Evolutionary conservation across 306 rosid species (phyloP).

Genomic region (Sesbania bispinosa): DNA sequence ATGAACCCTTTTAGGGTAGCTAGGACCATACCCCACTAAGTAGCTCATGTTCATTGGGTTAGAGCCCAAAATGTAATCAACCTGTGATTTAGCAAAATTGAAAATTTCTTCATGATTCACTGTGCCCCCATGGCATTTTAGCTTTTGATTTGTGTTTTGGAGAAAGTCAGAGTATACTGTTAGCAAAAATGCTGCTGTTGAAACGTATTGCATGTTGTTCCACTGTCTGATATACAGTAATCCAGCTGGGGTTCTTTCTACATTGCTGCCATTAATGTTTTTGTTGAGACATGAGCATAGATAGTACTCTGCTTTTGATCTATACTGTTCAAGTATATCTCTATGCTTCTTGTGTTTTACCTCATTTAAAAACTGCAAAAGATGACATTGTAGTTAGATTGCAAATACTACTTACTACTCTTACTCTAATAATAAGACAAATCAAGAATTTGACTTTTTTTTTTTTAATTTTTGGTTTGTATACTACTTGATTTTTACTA

Average conservation of each 20-base stretch:
- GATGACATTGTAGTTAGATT: background rate
- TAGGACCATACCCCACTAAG: conserved; percentile 75
- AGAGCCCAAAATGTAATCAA: conserved; percentile 80
- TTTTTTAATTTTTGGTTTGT: no score
- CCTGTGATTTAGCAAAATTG: conserved; percentile 63
- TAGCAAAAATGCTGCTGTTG: conserved; percentile 82
- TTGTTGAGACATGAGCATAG: conserved; percentile 88
- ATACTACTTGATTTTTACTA: background rate
- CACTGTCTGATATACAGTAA: conserved; percentile 70
- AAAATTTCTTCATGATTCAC: conserved; percentile 46
- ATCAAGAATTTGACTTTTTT: background rate
- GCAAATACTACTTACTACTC: background rate
- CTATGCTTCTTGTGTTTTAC: conserved; percentile 53
- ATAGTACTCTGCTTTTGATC: conserved; percentile 80
- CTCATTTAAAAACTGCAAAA: conserved; percentile 56
- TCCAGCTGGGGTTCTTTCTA: conserved; percentile 79
- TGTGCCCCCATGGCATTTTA: conserved; percentile 49
- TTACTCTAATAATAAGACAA: background rate
- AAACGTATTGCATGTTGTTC: conserved; percentile 98
- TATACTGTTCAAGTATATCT: conserved; percentile 50
- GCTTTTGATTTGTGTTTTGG: conserved; percentile 40
- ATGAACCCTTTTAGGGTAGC: conserved; percentile 73
- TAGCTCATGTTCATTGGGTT: conserved; percentile 92
- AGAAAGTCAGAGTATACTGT: conserved; percentile 72
- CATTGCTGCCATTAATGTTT: conserved; percentile 58